A percentile compares a stretch with the other conserved stretches of the same genome.
These are phyloP conservation scores for Colletotrichum cuscutae DNA, from an alignment of 2,329 filamentous ascomycete genomes.

Conservation along the genomic window DNA sequence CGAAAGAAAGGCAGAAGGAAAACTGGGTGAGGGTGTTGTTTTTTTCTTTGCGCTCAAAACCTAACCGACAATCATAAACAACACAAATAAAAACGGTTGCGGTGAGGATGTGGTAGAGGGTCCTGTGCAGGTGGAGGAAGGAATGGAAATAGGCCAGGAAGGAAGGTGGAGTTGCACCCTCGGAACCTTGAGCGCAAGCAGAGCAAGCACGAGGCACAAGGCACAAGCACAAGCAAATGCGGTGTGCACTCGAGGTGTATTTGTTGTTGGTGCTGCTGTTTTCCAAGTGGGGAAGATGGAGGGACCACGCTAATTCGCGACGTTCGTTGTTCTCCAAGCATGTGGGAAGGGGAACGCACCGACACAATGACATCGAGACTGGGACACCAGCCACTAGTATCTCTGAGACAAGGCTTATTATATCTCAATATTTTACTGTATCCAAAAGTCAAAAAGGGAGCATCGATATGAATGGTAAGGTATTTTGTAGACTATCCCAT, in stretches of 20 bases:
- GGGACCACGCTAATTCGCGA: background rate
- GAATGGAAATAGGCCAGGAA: background rate
- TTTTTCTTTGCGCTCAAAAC: background rate
- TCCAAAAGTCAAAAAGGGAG: too few species aligned
- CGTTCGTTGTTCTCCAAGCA: background rate
- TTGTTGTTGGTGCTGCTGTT: background rate
- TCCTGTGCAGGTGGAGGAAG: background rate
- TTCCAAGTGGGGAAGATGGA: background rate
- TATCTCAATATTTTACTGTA: background rate
- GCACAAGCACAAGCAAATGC: background rate
- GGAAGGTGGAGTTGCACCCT: constrained; percentile 10
- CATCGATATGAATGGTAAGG: background rate
- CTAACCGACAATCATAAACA: background rate
- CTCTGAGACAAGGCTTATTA: background rate
- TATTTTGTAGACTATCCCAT: too few species aligned
- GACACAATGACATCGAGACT: background rate
- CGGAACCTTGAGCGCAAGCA: background rate
- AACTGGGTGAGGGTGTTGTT: background rate
- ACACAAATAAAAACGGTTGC: background rate
- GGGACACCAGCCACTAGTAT: background rate
- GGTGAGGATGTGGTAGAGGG: background rate
- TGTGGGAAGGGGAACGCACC: background rate
- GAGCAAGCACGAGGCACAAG: background rate
- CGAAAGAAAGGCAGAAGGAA: background rate
- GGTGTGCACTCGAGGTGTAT: background rate